Evolutionary conservation across 2,329 filamentous ascomycete species (phyloP).

Genomic region (Rachicladosporium sp.): DNA sequence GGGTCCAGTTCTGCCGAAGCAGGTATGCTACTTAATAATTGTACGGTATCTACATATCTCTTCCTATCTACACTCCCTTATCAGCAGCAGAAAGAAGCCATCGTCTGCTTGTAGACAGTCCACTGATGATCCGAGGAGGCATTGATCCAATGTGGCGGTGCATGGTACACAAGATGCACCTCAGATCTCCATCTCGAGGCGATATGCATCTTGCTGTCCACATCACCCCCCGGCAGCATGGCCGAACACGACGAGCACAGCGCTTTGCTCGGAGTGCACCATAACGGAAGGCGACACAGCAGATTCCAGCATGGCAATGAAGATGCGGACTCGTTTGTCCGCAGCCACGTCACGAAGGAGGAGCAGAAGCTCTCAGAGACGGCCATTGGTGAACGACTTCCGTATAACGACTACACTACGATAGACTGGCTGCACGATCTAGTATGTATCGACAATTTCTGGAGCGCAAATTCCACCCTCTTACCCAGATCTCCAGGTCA

Average conservation of each 20-base stretch:
- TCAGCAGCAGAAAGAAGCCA: too few species aligned
- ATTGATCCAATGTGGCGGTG: too few species aligned
- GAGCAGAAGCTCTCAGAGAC: constrained; percentile 35
- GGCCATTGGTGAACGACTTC: constrained; percentile 42
- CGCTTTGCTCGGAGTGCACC: constrained; percentile 19
- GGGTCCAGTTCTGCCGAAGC: too few species aligned
- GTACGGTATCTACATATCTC: too few species aligned
- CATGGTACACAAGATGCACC: too few species aligned
- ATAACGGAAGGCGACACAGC: constrained; percentile 19
- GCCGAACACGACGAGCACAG: constrained; percentile 19
- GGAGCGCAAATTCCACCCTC: constrained; percentile 1
- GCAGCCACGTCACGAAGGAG: constrained; percentile 34
- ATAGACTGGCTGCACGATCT: constrained; percentile 52
- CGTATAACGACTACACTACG: constrained; percentile 50
- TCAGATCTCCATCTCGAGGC: too few species aligned
- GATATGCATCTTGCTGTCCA: too few species aligned
- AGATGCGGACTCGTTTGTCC: constrained; percentile 30
- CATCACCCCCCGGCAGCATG: too few species aligned
- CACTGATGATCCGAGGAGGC: too few species aligned
- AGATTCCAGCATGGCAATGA: constrained; percentile 26
- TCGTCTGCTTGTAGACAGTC: too few species aligned
- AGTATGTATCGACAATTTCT: constrained; percentile 19
- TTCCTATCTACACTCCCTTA: too few species aligned
- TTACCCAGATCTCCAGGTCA: constrained; percentile 28
- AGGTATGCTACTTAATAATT: too few species aligned